A percentile compares a stretch with the other conserved stretches of the same genome.
Evolutionary conservation across 768 basidiomycete genomes (phyloP).

Genomic region (Amanita pseudoporphyria): DNA sequence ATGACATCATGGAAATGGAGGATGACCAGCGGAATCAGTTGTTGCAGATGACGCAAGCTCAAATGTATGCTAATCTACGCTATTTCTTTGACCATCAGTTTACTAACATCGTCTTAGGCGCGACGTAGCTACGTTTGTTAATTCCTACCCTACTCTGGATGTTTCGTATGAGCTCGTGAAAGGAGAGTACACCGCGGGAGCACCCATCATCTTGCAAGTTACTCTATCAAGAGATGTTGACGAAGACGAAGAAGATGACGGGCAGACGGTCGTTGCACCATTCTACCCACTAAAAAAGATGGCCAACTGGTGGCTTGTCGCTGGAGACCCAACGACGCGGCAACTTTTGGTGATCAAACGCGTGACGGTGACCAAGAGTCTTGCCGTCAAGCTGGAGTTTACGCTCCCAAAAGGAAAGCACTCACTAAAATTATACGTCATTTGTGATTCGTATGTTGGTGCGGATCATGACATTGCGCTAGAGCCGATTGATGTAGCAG

Average conservation of each 20-base stretch:
- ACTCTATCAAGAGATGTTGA: slow-evolving; percentile 75
- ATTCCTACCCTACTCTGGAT: slow-evolving; percentile 95
- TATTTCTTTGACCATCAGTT: neutral
- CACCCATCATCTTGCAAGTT: slow-evolving; percentile 77
- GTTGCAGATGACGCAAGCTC: slow-evolving; percentile 72
- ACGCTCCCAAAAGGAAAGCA: slow-evolving; percentile 80
- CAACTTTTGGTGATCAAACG: slow-evolving; percentile 82
- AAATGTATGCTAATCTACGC: slow-evolving; percentile 63
- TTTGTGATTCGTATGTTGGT: slow-evolving; percentile 87
- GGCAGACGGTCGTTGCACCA: slow-evolving; percentile 86
- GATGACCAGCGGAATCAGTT: slow-evolving; percentile 78
- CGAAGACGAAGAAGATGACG: slow-evolving; percentile 61
- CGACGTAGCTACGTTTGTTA: slow-evolving; percentile 92
- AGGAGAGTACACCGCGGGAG: slow-evolving; percentile 77
- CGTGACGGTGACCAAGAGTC: slow-evolving; percentile 80
- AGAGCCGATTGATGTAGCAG: slow-evolving; percentile 77
- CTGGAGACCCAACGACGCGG: slow-evolving; percentile 74
- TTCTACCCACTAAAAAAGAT: slow-evolving; percentile 88
- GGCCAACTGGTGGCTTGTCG: slow-evolving; percentile 96
- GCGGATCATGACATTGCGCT: slow-evolving; percentile 88
- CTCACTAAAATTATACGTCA: slow-evolving; percentile 76
- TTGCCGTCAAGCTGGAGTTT: slow-evolving; percentile 86
- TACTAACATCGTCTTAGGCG: slow-evolving; percentile 43
- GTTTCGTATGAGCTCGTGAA: slow-evolving; percentile 80
- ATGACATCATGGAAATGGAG: slow-evolving; percentile 98